phyloP scores from a whole-genome alignment of 1,139 yeast species.

The Schwanniomyces etchellsii region DNA sequence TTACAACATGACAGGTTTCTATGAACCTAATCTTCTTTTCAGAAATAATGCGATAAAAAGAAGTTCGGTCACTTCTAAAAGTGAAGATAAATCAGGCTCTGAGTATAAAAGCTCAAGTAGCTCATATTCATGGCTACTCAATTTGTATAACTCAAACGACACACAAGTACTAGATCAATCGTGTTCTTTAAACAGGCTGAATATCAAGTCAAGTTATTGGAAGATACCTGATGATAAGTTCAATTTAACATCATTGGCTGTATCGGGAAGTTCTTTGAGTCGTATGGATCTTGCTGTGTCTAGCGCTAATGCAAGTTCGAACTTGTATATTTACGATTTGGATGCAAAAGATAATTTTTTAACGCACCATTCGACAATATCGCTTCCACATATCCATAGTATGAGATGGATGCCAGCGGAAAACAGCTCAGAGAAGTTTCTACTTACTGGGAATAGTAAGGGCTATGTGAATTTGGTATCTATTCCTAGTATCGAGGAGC shows the following conservation, averaged over 20 bases:
- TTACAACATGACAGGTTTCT: slow-evolving; percentile 23
- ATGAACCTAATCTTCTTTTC: slow-evolving; percentile 40
- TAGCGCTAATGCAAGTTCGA: slow-evolving; percentile 48
- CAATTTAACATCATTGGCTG: slow-evolving; percentile 52
- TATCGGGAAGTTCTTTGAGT: slow-evolving; percentile 20
- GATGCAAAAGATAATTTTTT: slow-evolving; percentile 38
- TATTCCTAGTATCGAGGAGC: slow-evolving; percentile 43
- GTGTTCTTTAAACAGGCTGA: slow-evolving; percentile 35
- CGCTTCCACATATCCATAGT: slow-evolving; percentile 62
- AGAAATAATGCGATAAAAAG: slow-evolving; percentile 42
- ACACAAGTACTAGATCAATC: slow-evolving; percentile 32
- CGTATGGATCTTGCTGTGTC: slow-evolving; percentile 54
- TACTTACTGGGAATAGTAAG: slow-evolving; percentile 65
- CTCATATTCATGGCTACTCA: slow-evolving; percentile 20
- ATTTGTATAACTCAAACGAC: slow-evolving; percentile 20
- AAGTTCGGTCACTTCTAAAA: slow-evolving; percentile 11
- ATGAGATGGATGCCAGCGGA: slow-evolving; percentile 55
- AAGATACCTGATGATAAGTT: slow-evolving; percentile 54
- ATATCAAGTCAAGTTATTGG: slow-evolving; percentile 64
- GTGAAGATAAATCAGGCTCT: no score
- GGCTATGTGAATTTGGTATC: slow-evolving; percentile 67
- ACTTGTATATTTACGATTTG: slow-evolving; percentile 62
- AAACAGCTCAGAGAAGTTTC: slow-evolving; percentile 17
- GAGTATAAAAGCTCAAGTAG: slow-evolving; percentile 4
- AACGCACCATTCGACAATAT: slow-evolving; percentile 70